Conservation (phyloP, 441 rosid genomes). For the Euphorbia corollata region DNA sequence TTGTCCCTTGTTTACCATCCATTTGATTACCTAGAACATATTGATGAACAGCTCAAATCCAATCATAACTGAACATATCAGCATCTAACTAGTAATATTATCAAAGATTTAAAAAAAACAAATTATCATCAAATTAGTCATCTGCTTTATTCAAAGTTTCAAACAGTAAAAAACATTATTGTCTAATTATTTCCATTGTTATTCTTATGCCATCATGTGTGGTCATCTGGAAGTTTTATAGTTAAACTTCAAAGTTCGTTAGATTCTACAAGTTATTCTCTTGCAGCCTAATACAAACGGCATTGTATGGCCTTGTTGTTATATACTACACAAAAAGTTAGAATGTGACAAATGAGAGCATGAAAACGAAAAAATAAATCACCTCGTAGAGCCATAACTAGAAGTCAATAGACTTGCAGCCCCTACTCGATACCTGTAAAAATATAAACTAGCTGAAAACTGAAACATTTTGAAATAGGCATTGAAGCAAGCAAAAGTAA, state of each 20-base stretch:
- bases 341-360: too few species aligned
- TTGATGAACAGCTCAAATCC: neutral
- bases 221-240: too few species aligned
- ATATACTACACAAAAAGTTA: too few species aligned
- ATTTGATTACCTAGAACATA: constrained; percentile 65
- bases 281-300: too few species aligned
- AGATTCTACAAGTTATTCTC: too few species aligned
- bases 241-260: too few species aligned
- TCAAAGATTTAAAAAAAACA: neutral
- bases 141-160: neutral
- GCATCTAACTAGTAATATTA: neutral
- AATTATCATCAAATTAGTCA: neutral
- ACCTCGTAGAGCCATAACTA: constrained; percentile 9
- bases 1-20: constrained; percentile 98
- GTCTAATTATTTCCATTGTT: too few species aligned
- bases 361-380: constrained; percentile 14
- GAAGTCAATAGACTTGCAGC: constrained; percentile 2
- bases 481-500: neutral
- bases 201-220: too few species aligned
- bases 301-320: too few species aligned
- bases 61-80: constrained; percentile 1
- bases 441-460: neutral
- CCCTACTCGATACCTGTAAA: constrained; percentile 15
- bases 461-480: neutral
- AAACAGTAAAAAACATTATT: too few species aligned